Evolutionary conservation across 345 rosid genomes (phyloP).

Genomic region (Dipteronia sinensis): DNA sequence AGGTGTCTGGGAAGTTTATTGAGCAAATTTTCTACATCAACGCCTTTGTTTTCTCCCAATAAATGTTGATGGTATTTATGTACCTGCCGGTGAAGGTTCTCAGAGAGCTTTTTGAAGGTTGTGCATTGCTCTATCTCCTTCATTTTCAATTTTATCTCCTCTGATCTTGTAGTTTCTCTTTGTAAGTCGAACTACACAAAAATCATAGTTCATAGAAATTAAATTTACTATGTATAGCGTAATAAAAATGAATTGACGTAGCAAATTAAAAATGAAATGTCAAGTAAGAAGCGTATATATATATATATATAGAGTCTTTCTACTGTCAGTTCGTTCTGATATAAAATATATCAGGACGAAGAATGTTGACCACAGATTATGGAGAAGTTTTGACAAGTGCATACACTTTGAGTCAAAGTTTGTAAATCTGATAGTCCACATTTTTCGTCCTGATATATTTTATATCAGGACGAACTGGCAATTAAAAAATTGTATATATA

Average conservation of each 20-base stretch:
- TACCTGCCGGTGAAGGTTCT: conserved; percentile 33
- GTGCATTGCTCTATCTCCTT: conserved; percentile 39
- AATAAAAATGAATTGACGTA: no score
- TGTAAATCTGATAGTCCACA: no score
- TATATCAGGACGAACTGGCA: no score
- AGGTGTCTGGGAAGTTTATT: conserved; percentile 31
- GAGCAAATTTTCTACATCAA: conserved; percentile 34
- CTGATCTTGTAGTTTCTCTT: not conserved
- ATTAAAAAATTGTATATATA: not conserved
- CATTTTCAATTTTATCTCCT: not conserved
- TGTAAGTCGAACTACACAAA: not conserved
- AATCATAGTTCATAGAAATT: not conserved
- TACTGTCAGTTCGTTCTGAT: no score
- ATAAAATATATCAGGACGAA: no score
- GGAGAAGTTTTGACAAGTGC: no score
- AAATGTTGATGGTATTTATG: conserved; percentile 34
- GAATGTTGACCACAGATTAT: no score
- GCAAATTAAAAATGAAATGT: no score
- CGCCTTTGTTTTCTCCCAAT: conserved; percentile 41
- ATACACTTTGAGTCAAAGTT: no score
- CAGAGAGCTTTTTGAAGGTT: conserved; percentile 31
- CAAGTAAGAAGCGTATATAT: no score
- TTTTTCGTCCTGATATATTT: no score
- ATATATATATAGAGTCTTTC: not conserved
- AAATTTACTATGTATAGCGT: not conserved